These are phyloP conservation scores for Pseudonitzschia multiseries DNA, from an alignment of 108 stramenopile species.

Conservation along the genomic window DNA sequence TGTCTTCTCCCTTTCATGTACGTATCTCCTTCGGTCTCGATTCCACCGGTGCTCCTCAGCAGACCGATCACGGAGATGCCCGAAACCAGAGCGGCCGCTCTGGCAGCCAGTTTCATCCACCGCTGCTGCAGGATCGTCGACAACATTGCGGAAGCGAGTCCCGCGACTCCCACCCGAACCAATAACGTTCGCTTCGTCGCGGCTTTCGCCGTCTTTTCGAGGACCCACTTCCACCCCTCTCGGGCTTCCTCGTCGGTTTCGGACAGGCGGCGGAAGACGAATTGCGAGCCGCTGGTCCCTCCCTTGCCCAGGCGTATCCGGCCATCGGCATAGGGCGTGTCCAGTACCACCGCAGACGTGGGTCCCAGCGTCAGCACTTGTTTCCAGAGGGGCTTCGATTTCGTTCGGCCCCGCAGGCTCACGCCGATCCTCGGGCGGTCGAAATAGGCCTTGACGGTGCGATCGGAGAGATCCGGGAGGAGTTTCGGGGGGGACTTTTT, in stretches of 20 bases:
- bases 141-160: background rate
- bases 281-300: constrained; percentile 68
- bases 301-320: constrained; percentile 63
- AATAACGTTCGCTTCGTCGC: constrained; percentile 8
- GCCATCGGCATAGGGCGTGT: constrained; percentile 61
- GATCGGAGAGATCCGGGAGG: constrained; percentile 42
- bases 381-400: background rate
- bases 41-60: constrained; percentile 18
- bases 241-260: constrained; percentile 32
- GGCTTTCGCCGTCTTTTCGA: background rate
- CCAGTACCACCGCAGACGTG: constrained; percentile 61
- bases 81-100: background rate
- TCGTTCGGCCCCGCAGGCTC: constrained; percentile 22
- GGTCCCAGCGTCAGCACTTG: constrained; percentile 53
- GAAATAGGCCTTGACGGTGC: constrained; percentile 63
- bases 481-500: background rate
- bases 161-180: background rate
- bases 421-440: constrained; percentile 70
- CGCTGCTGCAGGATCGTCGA: background rate
- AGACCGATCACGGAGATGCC: background rate
- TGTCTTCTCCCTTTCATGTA: constrained; percentile 16
- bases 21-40: constrained; percentile 22
- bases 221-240: constrained; percentile 33
- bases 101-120: constrained; percentile 6
- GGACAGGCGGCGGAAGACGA: constrained; percentile 53